These are phyloP conservation scores for Allium fistulosum DNA, from an alignment of 106 monocot genomes.

Conservation along the genomic window DNA sequence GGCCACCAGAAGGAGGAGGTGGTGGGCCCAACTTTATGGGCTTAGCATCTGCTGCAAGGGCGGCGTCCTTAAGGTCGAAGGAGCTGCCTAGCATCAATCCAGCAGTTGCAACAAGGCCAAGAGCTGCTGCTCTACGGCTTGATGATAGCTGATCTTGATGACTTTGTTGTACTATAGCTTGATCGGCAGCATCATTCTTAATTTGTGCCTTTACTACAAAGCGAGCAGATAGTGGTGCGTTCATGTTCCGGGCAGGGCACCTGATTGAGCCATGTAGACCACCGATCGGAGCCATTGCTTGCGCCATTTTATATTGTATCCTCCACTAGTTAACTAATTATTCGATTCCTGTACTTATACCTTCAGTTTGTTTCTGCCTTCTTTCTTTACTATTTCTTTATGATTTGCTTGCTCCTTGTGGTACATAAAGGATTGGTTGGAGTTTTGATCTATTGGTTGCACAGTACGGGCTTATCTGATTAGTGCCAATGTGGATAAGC, in stretches of 20 bases:
- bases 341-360: no score
- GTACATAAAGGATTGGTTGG: background rate
- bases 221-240: background rate
- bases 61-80: constrained; percentile 35
- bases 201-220: background rate
- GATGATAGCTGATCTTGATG: constrained; percentile 10
- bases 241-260: constrained; percentile 22
- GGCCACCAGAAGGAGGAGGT: constrained; percentile 84
- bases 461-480: constrained; percentile 19
- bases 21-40: constrained; percentile 77
- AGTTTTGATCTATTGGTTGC: background rate
- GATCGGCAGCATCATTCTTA: constrained; percentile 15
- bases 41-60: constrained; percentile 38
- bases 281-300: constrained; percentile 85
- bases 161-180: background rate
- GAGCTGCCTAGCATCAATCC: constrained; percentile 44
- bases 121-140: constrained; percentile 49
- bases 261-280: constrained; percentile 54
- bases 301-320: constrained; percentile 22
- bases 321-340: no score
- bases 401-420: background rate
- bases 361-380: background rate
- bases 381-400: background rate
- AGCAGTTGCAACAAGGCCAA: constrained; percentile 47
- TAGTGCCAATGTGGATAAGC: constrained; percentile 33